phyloP scores from a whole-genome alignment of 192 early-diverging fungal genomes.

The Endogone sp. region DNA sequence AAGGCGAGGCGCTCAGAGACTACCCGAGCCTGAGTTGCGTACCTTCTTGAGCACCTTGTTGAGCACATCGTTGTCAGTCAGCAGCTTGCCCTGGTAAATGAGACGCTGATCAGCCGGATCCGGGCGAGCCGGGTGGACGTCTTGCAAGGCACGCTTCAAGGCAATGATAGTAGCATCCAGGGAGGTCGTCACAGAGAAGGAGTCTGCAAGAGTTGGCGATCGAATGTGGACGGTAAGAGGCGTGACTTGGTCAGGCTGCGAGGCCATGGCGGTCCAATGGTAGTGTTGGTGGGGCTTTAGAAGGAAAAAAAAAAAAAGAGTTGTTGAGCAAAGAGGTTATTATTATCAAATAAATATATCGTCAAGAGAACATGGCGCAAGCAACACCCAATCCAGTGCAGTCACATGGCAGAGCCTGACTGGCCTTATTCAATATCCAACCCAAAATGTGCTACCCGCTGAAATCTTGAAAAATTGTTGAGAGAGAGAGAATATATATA shows the following conservation, averaged over 20 bases:
- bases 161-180: conserved; percentile 3
- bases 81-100: conserved; percentile 27
- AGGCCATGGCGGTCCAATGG: background rate
- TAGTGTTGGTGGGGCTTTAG: background rate
- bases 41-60: conserved; percentile 20
- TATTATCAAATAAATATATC: too few relatives aligned
- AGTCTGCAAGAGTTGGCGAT: conserved; percentile 26
- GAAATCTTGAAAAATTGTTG: too few relatives aligned
- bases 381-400: background rate
- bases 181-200: conserved; percentile 4
- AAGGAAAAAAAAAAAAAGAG: background rate
- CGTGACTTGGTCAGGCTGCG: background rate
- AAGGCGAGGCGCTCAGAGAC: background rate
- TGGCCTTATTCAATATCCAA: too few relatives aligned
- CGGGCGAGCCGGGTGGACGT: conserved; percentile 25
- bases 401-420: background rate
- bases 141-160: conserved; percentile 18
- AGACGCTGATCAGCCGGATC: conserved; percentile 23
- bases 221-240: conserved; percentile 22
- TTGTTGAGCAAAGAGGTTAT: too few relatives aligned
- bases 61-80: conserved; percentile 18
- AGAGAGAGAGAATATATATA: too few relatives aligned
- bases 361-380: background rate
- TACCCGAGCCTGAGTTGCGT: background rate
- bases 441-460: too few relatives aligned